Percentiles rank a stretch among this genome's conserved stretches.
Evolutionary conservation across 2,329 filamentous ascomycete species (phyloP).

Genomic region (Aspergillus ochraceoroseus): DNA sequence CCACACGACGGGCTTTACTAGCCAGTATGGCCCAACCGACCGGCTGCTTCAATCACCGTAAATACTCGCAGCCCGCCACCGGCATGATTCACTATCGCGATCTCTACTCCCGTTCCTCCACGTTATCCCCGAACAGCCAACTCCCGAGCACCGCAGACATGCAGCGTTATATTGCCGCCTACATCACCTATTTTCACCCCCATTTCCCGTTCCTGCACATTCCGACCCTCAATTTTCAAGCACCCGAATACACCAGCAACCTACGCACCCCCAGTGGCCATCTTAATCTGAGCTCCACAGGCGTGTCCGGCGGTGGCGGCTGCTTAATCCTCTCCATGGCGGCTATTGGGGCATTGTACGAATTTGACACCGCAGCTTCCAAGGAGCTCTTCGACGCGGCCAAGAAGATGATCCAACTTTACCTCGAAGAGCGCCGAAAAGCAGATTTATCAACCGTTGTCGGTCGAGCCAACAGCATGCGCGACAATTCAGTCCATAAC

Average conservation of each 20-base stretch:
- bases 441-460: slow-evolving; percentile 66
- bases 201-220: slow-evolving; percentile 93
- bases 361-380: slow-evolving; percentile 72
- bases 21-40: slow-evolving; percentile 58
- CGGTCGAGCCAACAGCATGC: slow-evolving; percentile 49
- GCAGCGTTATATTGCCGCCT: slow-evolving; percentile 83
- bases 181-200: slow-evolving; percentile 87
- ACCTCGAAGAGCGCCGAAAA: slow-evolving; percentile 84
- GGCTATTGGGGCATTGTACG: slow-evolving; percentile 80
- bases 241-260: slow-evolving; percentile 60
- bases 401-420: slow-evolving; percentile 91
- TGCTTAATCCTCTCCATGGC: slow-evolving; percentile 85
- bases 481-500: slow-evolving; percentile 63
- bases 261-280: slow-evolving; percentile 54
- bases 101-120: slow-evolving; percentile 32
- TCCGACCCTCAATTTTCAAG: slow-evolving; percentile 84
- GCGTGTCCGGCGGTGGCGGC: slow-evolving; percentile 68
- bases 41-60: slow-evolving; percentile 53
- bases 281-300: slow-evolving; percentile 50
- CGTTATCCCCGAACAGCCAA: slow-evolving; percentile 46
- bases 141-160: slow-evolving; percentile 79
- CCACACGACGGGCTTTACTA: slow-evolving; percentile 59
- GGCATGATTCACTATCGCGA: slow-evolving; percentile 45
- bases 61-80: slow-evolving; percentile 56
- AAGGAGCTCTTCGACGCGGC: slow-evolving; percentile 85